Conservation (phyloP, 192 early-diverging fungal genomes). For the Spizellomyces punctatus region DNA sequence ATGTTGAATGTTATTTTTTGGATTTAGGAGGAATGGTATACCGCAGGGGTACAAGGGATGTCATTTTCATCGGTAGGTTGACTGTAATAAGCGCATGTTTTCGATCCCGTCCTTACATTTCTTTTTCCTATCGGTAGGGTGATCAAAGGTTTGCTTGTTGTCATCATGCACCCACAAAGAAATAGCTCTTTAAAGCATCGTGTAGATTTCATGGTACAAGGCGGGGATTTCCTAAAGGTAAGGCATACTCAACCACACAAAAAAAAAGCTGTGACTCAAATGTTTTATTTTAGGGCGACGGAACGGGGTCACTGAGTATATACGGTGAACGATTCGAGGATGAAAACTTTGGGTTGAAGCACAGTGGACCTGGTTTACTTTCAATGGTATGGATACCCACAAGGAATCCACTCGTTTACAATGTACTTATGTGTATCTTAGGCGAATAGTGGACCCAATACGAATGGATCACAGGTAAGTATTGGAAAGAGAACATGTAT, state of each 20-base stretch:
- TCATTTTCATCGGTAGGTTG: conserved; percentile 69
- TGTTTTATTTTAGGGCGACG: conserved; percentile 62
- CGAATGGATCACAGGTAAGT: conserved; percentile 82
- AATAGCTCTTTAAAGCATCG: not conserved
- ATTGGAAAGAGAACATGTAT: too few species aligned
- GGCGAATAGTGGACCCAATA: conserved; percentile 84
- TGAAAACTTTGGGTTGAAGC: conserved; percentile 87
- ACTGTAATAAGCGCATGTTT: not conserved
- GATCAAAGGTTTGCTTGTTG: conserved; percentile 58
- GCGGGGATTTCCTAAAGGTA: conserved; percentile 88
- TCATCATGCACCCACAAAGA: not conserved
- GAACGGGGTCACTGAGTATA: conserved; percentile 83
- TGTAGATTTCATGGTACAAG: conserved; percentile 89
- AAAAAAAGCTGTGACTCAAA: not conserved
- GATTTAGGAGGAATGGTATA: conserved; percentile 64
- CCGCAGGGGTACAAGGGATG: conserved; percentile 87
- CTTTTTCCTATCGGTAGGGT: conserved; percentile 46
- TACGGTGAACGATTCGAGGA: conserved; percentile 77
- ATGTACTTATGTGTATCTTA: conserved; percentile 16
- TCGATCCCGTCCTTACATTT: not conserved
- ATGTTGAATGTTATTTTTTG: conserved; percentile 1
- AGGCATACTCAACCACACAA: not conserved
- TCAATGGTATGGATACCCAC: conserved; percentile 71
- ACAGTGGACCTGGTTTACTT: conserved; percentile 78
- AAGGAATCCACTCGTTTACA: not conserved